Percentiles rank a stretch among this genome's conserved stretches.
Conservation (phyloP, 768 basidiomycete species). For the Pleurotus sapidus region DNA sequence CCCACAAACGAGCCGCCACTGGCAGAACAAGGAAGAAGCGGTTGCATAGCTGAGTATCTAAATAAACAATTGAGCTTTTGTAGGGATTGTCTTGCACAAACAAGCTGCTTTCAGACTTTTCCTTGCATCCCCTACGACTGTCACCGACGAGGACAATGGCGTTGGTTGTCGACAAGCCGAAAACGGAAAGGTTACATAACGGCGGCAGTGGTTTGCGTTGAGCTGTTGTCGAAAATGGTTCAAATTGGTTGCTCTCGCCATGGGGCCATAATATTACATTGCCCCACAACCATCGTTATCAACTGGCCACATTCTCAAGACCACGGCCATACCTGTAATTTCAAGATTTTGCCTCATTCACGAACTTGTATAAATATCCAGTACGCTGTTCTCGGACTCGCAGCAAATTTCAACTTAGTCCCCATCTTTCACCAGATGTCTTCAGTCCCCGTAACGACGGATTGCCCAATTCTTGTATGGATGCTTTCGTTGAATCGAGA, state of each 20-base stretch:
- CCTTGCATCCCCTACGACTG: not conserved
- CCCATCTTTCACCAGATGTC: not conserved
- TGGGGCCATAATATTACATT: constrained; percentile 6
- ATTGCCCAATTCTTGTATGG: constrained; percentile 75
- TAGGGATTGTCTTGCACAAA: not conserved
- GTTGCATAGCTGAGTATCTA: not conserved
- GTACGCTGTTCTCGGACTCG: not conserved
- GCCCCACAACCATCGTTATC: not conserved
- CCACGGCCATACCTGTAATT: not conserved
- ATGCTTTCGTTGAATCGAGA: constrained; percentile 78
- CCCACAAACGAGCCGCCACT: not conserved
- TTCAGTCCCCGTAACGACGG: constrained; percentile 14
- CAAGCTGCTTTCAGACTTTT: not conserved
- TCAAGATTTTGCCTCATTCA: not conserved
- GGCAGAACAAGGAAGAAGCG: not conserved
- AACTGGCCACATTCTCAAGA: not conserved
- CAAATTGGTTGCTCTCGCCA: not conserved
- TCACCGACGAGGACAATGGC: not conserved
- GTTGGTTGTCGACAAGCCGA: not conserved
- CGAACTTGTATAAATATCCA: not conserved
- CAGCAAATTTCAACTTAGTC: not conserved
- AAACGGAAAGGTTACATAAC: not conserved
- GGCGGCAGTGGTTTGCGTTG: not conserved
- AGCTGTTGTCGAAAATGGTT: not conserved
- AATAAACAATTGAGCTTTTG: not conserved